These are phyloP conservation scores for Mycena capillaripes DNA, from an alignment of 768 basidiomycete genomes.

Conservation along the genomic window DNA sequence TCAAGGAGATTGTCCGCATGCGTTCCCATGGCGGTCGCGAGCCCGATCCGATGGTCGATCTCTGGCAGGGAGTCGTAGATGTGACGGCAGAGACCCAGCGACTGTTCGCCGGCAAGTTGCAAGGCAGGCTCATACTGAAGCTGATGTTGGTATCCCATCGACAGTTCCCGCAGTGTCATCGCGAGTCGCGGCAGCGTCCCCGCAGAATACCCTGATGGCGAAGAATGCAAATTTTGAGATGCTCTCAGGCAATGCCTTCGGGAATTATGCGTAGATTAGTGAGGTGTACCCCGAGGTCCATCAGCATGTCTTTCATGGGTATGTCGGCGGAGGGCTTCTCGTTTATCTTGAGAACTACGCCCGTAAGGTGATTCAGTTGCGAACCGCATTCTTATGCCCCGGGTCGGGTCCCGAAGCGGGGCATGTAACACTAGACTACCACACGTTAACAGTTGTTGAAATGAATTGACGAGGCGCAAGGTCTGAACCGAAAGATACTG, in stretches of 20 bases:
- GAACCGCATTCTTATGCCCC: neutral
- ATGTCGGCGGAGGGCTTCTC: neutral
- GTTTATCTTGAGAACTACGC: neutral
- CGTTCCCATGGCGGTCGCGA: neutral
- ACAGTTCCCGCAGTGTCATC: no score
- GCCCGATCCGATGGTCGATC: neutral
- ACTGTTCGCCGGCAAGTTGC: constrained; percentile 17
- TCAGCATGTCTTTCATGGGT: neutral
- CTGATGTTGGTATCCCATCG: neutral
- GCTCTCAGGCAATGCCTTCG: neutral
- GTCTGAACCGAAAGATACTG: neutral
- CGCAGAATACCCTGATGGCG: neutral
- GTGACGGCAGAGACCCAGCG: neutral
- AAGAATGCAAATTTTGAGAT: neutral
- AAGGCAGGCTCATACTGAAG: neutral
- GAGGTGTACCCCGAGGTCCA: neutral
- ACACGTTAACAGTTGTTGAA: neutral
- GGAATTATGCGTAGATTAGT: neutral
- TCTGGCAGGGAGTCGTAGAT: neutral
- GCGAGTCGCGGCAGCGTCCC: no score
- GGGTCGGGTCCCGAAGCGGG: neutral
- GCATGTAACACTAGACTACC: neutral
- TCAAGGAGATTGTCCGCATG: neutral
- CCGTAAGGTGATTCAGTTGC: neutral
- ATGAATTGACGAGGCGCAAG: neutral